Evolutionary conservation across 2,329 filamentous ascomycete species (phyloP).

Genomic region (Fusarium sp.): DNA sequence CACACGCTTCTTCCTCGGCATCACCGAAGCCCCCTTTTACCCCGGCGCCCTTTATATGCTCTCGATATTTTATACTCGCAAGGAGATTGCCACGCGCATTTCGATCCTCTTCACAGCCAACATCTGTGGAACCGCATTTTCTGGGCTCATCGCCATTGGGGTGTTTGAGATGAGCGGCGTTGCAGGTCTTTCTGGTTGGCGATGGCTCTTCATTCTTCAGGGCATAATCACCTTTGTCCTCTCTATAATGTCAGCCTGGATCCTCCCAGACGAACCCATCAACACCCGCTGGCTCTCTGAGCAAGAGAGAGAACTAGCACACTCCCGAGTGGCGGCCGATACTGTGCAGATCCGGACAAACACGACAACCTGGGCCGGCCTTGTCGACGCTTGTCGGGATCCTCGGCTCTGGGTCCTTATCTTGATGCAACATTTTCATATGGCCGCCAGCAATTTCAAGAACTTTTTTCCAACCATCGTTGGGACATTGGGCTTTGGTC

Average conservation of each 20-base stretch:
- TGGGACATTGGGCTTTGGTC: neutral
- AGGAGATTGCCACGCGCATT: conserved; percentile 54
- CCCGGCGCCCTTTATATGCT: conserved; percentile 52
- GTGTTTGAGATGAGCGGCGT: conserved; percentile 47
- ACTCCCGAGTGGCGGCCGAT: conserved; percentile 49
- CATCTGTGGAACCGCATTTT: conserved; percentile 49
- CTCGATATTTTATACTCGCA: conserved; percentile 64
- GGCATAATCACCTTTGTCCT: conserved; percentile 54
- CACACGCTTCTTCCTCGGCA: conserved; percentile 53
- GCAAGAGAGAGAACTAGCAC: conserved; percentile 50
- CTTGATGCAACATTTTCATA: neutral
- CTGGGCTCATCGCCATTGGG: conserved; percentile 56
- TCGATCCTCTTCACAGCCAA: conserved; percentile 56
- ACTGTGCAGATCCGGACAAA: conserved; percentile 52
- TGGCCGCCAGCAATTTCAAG: conserved; percentile 45
- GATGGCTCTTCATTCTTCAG: conserved; percentile 71
- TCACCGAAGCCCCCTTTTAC: conserved; percentile 54
- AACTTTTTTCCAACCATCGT: conserved; percentile 24
- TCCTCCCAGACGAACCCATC: conserved; percentile 50
- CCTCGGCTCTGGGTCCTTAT: conserved; percentile 39
- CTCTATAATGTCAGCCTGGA: conserved; percentile 33
- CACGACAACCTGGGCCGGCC: conserved; percentile 52
- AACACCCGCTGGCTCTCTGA: conserved; percentile 55
- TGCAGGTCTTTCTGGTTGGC: conserved; percentile 40
- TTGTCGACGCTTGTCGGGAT: conserved; percentile 51